Conservation (phyloP, 345 rosid species). For the Microthlaspi erraticum region DNA sequence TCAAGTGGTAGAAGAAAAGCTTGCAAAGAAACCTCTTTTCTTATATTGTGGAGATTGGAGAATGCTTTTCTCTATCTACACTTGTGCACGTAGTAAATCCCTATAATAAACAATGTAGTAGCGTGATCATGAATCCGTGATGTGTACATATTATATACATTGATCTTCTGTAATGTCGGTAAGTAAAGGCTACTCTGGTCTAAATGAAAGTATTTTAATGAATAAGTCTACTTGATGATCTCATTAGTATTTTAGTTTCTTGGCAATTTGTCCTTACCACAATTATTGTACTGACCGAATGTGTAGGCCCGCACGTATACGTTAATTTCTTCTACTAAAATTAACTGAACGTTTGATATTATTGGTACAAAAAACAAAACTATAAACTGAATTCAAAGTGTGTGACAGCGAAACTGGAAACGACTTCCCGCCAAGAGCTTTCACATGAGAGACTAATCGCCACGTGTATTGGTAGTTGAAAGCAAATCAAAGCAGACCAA, state of each 20-base stretch:
- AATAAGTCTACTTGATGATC: not conserved
- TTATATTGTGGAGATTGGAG: slow-evolving; percentile 23
- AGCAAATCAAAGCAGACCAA: not conserved
- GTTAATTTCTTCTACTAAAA: too few species aligned
- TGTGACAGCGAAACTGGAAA: not conserved
- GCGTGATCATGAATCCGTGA: slow-evolving; percentile 5
- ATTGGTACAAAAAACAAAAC: not conserved
- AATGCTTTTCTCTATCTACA: slow-evolving; percentile 24
- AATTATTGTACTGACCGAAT: not conserved
- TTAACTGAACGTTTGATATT: too few species aligned
- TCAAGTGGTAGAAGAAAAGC: slow-evolving; percentile 7
- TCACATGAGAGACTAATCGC: not conserved
- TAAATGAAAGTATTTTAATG: not conserved
- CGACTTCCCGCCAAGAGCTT: slow-evolving; percentile 31
- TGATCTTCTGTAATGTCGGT: slow-evolving; percentile 5
- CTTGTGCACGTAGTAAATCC: slow-evolving; percentile 33
- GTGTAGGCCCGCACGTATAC: slow-evolving; percentile 4
- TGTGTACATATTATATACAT: slow-evolving; percentile 25
- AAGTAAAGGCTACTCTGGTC: slow-evolving; percentile 10
- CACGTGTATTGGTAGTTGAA: slow-evolving; percentile 24
- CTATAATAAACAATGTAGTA: not conserved
- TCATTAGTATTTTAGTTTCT: not conserved
- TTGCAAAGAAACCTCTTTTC: not conserved
- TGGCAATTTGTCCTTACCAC: not conserved
- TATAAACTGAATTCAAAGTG: not conserved